A percentile compares a stretch with the other conserved stretches of the same genome.
phyloP scores from a whole-genome alignment of 2,329 filamentous ascomycete genomes.

The Diaporthe amygdali region DNA sequence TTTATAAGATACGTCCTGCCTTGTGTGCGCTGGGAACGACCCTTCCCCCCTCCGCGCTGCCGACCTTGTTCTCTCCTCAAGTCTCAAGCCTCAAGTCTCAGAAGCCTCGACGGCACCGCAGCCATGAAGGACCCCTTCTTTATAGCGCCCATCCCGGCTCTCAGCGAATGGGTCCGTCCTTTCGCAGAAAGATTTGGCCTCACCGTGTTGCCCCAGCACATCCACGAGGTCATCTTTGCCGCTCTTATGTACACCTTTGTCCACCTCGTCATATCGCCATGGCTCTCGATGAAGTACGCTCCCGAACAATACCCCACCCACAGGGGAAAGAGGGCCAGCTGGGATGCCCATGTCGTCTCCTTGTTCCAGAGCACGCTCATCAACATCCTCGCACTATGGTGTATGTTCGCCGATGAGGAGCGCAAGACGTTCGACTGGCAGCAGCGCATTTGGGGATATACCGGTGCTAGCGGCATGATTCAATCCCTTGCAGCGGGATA shows the following conservation, averaged over 20 bases:
- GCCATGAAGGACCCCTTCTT: slow-evolving; percentile 78
- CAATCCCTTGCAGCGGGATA: slow-evolving; percentile 81
- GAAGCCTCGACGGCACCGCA: slow-evolving; percentile 10
- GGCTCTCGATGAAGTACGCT: slow-evolving; percentile 66
- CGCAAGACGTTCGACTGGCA: slow-evolving; percentile 69
- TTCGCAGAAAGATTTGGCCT: slow-evolving; percentile 67
- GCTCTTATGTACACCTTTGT: slow-evolving; percentile 73
- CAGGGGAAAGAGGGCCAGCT: slow-evolving; percentile 72
- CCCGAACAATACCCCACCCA: slow-evolving; percentile 69
- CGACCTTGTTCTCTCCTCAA: neutral
- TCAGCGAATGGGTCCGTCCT: slow-evolving; percentile 63
- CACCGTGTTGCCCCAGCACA: slow-evolving; percentile 73
- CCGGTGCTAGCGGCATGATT: slow-evolving; percentile 72
- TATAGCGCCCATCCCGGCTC: slow-evolving; percentile 63
- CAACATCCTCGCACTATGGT: slow-evolving; percentile 74
- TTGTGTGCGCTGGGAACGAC: neutral
- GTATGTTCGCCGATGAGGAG: slow-evolving; percentile 73
- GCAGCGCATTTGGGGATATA: slow-evolving; percentile 79
- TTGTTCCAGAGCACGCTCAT: slow-evolving; percentile 78
- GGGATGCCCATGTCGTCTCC: slow-evolving; percentile 88
- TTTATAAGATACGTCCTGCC: neutral
- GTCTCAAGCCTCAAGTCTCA: neutral
- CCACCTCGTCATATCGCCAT: slow-evolving; percentile 70
- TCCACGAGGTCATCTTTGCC: slow-evolving; percentile 76
- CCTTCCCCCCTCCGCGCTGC: neutral